Base-by-base conservation (phyloP, 768 basidiomycete genomes). In the Collybiopsis confluens region DNA sequence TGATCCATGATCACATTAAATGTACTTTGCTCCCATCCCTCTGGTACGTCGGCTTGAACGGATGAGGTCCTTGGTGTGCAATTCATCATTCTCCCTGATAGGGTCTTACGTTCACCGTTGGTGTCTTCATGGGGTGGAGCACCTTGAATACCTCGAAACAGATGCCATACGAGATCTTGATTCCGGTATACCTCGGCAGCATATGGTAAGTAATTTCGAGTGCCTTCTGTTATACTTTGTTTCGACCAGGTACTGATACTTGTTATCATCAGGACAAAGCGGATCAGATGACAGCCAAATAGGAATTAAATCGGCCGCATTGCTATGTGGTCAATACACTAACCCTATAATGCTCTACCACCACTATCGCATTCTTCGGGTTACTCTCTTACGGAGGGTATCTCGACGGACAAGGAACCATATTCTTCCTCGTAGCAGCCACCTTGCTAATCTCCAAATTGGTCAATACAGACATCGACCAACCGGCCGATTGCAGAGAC, bases 281-380 rank as follows among this genome's bases (percentile, higher is more conserved):
- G 23, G n/a, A n/a, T n/a, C n/a, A n/a, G 83, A 85, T 67, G 83
- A 85, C 62, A 59, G 75, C 41, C 67, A 70, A 73, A n/a, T n/a
- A n/a, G n/a, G n/a, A n/a, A n/a, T n/a, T n/a, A n/a, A n/a, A n/a
- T n/a, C n/a, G n/a, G n/a, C n/a, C n/a, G n/a, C n/a, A n/a, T n/a
- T n/a, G n/a, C n/a, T n/a, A n/a, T n/a, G n/a, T n/a, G n/a, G n/a
- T 4, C 61, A 69, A 9, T 62, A 66, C 20, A 77, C 81, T 4
- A 70, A 77, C 24, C 72, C 76, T 4, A 69, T 83, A n/a, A 56
- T 75, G 83, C 43, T 62, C 72, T n/a, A 58, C 58, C 47, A 77
- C 81, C 54, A 73, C 76, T 1, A 50, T 73, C 0, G 60, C 65
- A 0, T 82, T 84, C 64, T 57, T 83, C 50, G 67, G 63, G 3